Percentiles rank a stretch among this genome's conserved stretches.
phyloP scores from a whole-genome alignment of 2,329 filamentous ascomycete species.

The Pyricularia sp. region DNA sequence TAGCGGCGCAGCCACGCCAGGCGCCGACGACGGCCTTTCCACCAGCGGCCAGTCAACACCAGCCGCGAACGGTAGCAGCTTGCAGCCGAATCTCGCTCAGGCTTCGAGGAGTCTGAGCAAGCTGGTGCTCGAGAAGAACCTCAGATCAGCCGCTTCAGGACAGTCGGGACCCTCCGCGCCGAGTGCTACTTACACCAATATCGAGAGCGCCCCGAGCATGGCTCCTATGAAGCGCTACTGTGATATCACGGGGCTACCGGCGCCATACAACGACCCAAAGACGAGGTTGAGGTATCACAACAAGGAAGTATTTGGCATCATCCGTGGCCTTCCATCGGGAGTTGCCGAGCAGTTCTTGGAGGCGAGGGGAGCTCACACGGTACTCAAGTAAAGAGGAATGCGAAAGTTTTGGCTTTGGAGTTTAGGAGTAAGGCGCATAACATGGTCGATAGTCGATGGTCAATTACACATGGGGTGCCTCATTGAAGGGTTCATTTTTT shows the following conservation, averaged over 20 bases:
- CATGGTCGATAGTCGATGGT: background rate
- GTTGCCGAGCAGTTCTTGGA: slow-evolving; percentile 83
- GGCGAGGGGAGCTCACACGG: slow-evolving; percentile 81
- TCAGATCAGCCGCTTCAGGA: slow-evolving; percentile 29
- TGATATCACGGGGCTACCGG: slow-evolving; percentile 88
- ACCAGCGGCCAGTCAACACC: slow-evolving; percentile 52
- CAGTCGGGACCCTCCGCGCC: slow-evolving; percentile 40
- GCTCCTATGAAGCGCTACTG: slow-evolving; percentile 84
- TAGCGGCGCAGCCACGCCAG: slow-evolving; percentile 67
- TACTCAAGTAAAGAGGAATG: slow-evolving; percentile 59
- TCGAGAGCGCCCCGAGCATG: slow-evolving; percentile 80
- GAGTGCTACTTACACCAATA: slow-evolving; percentile 86
- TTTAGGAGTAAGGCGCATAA: background rate
- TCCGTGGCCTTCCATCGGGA: slow-evolving; percentile 72
- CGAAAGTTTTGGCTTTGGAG: background rate
- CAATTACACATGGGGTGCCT: background rate
- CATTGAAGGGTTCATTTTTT: background rate
- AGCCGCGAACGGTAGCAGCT: slow-evolving; percentile 27
- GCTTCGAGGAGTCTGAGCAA: slow-evolving; percentile 80
- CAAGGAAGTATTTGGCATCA: slow-evolving; percentile 78
- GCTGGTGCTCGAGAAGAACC: slow-evolving; percentile 78
- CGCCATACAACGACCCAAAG: slow-evolving; percentile 90
- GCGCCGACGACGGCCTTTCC: slow-evolving; percentile 41
- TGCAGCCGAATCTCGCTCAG: slow-evolving; percentile 70
- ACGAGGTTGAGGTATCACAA: slow-evolving; percentile 88